phyloP scores from a whole-genome alignment of 2,329 filamentous ascomycete genomes.

The Neodidymelliopsis sp. region DNA sequence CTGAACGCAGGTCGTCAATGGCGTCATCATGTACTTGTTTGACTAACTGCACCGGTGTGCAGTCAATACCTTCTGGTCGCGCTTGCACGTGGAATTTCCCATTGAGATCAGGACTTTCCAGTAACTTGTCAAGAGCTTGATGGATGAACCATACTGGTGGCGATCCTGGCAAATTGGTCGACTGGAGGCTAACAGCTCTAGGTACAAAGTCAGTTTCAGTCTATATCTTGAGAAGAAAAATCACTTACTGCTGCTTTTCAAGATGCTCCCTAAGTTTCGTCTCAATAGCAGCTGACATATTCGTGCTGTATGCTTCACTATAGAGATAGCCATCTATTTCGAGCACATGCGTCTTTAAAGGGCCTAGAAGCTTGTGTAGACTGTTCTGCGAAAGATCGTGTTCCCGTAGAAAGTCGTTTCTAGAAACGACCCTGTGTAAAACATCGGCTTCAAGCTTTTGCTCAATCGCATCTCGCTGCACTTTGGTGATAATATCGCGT shows the following conservation, averaged over 20 bases:
- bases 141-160: constrained; percentile 38
- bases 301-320: constrained; percentile 24
- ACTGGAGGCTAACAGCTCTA: constrained; percentile 24
- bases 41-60: constrained; percentile 33
- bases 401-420: constrained; percentile 25
- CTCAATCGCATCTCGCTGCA: constrained; percentile 28
- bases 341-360: constrained; percentile 18
- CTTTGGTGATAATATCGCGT: constrained; percentile 33
- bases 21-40: constrained; percentile 26
- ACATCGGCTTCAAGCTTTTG: constrained; percentile 19
- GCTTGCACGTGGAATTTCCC: constrained; percentile 27
- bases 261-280: constrained; percentile 20
- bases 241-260: constrained; percentile 25
- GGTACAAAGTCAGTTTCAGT: constrained; percentile 2
- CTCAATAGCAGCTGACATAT: constrained; percentile 14
- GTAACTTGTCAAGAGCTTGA: constrained; percentile 17
- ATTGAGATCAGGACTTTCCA: constrained; percentile 12
- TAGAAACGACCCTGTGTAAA: constrained; percentile 23
- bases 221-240: background rate
- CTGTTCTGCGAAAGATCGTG: constrained; percentile 34
- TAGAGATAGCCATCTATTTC: constrained; percentile 29
- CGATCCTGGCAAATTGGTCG: constrained; percentile 27
- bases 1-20: constrained; percentile 27
- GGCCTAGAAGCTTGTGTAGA: constrained; percentile 28
- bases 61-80: constrained; percentile 20